phyloP scores from a whole-genome alignment of 495 filamentous ascomycete species.

The Penicillium fimorum region DNA sequence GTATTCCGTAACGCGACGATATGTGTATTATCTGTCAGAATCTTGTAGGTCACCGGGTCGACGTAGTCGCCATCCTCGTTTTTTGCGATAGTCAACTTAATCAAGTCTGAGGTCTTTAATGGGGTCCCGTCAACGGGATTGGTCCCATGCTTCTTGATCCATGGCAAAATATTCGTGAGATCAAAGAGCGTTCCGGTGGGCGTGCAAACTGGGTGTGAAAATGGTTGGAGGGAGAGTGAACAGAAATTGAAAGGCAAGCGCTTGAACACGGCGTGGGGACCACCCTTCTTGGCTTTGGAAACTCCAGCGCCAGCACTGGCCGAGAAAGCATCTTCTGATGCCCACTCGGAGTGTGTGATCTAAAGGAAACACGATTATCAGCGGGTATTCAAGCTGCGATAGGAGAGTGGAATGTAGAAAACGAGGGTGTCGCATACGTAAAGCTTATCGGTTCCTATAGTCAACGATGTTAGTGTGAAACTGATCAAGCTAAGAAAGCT shows the following conservation, averaged over 20 bases:
- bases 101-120: slow-evolving; percentile 76
- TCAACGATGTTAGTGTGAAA: slow-evolving; percentile 12
- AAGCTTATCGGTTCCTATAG: slow-evolving; percentile 66
- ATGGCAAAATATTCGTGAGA: slow-evolving; percentile 80
- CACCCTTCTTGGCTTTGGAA: slow-evolving; percentile 43
- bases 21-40: slow-evolving; percentile 96
- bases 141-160: slow-evolving; percentile 89
- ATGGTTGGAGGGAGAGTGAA: slow-evolving; percentile 90
- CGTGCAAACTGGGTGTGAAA: slow-evolving; percentile 82
- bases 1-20: slow-evolving; percentile 85
- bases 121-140: slow-evolving; percentile 85
- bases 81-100: slow-evolving; percentile 87
- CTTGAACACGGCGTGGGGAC: slow-evolving; percentile 67
- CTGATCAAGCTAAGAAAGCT: background rate
- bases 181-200: slow-evolving; percentile 78
- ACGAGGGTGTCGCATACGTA: slow-evolving; percentile 53
- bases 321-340: slow-evolving; percentile 81
- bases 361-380: slow-evolving; percentile 28
- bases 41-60: slow-evolving; percentile 95
- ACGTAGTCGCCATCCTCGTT: slow-evolving; percentile 93
- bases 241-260: slow-evolving; percentile 98
- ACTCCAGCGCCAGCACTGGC: slow-evolving; percentile 72
- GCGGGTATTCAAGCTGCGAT: slow-evolving; percentile 18
- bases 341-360: slow-evolving; percentile 96
- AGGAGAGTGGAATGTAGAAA: background rate